A percentile compares a stretch with the other conserved stretches of the same genome.
Evolutionary conservation across 331 rosid genomes (phyloP).

Genomic region (Spiraea crenata): DNA sequence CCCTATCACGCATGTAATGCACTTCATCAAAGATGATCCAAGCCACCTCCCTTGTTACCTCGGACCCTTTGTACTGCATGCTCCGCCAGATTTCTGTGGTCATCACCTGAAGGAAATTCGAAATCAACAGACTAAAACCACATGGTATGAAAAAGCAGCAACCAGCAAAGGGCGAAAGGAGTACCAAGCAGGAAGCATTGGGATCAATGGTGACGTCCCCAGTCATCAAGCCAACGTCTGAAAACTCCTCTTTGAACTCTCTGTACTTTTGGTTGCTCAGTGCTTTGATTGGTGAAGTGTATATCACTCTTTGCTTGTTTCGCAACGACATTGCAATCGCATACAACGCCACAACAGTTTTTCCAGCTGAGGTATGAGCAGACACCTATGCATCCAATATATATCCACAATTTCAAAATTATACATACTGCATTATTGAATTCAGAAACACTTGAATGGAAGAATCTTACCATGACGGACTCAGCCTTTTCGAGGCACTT

Average conservation of each 20-base stretch:
- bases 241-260: slow-evolving; percentile 85
- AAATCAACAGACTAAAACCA: not conserved
- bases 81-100: slow-evolving; percentile 97
- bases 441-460: not conserved
- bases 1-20: slow-evolving; percentile 95
- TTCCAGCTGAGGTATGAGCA: slow-evolving; percentile 97
- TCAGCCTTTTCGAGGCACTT: slow-evolving; percentile 68
- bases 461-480: slow-evolving; percentile 64
- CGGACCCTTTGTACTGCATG: slow-evolving; percentile 97
- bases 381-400: slow-evolving; percentile 52
- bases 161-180: not conserved
- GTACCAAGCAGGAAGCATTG: slow-evolving; percentile 88
- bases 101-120: slow-evolving; percentile 64
- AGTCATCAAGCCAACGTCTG: slow-evolving; percentile 96
- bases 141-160: too few relatives aligned
- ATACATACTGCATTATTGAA: not conserved
- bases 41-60: slow-evolving; percentile 83
- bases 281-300: slow-evolving; percentile 96
- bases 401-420: not conserved
- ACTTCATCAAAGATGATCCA: slow-evolving; percentile 96
- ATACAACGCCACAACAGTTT: slow-evolving; percentile 83
- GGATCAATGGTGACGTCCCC: slow-evolving; percentile 96
- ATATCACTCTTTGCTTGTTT: slow-evolving; percentile 78
- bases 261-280: slow-evolving; percentile 95
- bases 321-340: slow-evolving; percentile 93